These are phyloP conservation scores for Fusarium drepaniforme DNA, from an alignment of 2,329 filamentous ascomycete genomes.

Conservation along the genomic window DNA sequence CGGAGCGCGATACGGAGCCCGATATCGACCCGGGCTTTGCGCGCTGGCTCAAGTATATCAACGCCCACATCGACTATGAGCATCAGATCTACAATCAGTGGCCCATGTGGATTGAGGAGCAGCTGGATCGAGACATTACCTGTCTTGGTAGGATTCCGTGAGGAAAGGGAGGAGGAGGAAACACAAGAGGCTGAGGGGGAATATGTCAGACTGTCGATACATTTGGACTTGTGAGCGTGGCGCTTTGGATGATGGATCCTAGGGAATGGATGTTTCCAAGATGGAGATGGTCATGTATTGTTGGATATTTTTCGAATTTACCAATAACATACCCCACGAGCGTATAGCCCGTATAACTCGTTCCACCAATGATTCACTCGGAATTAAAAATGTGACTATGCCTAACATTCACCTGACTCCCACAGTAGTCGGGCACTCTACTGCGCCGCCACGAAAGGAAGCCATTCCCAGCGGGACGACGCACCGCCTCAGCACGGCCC, in stretches of 20 bases:
- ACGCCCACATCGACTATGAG: slow-evolving; percentile 59
- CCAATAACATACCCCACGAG: neutral
- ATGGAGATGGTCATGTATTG: neutral
- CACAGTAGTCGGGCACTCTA: slow-evolving; percentile 5
- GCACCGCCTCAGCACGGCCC: slow-evolving; percentile 30
- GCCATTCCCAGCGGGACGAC: slow-evolving; percentile 1
- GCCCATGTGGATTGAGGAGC: slow-evolving; percentile 67
- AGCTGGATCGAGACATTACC: slow-evolving; percentile 58
- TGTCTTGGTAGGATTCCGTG: slow-evolving; percentile 57
- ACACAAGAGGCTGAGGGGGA: neutral
- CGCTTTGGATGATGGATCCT: slow-evolving; percentile 7
- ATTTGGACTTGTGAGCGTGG: slow-evolving; percentile 16
- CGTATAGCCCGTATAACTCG: neutral
- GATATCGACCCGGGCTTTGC: slow-evolving; percentile 58
- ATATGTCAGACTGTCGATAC: neutral
- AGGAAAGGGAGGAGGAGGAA: neutral
- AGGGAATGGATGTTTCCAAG: neutral
- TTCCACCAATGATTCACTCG: neutral
- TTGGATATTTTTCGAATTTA: neutral
- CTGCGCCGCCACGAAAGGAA: neutral
- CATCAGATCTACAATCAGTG: slow-evolving; percentile 62
- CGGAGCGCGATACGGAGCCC: slow-evolving; percentile 30
- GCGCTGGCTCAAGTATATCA: slow-evolving; percentile 65
- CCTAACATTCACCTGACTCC: neutral
- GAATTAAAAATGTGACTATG: neutral